Base-by-base conservation (phyloP, 2,329 filamentous ascomycete species). In the Monilinia polystroma region DNA sequence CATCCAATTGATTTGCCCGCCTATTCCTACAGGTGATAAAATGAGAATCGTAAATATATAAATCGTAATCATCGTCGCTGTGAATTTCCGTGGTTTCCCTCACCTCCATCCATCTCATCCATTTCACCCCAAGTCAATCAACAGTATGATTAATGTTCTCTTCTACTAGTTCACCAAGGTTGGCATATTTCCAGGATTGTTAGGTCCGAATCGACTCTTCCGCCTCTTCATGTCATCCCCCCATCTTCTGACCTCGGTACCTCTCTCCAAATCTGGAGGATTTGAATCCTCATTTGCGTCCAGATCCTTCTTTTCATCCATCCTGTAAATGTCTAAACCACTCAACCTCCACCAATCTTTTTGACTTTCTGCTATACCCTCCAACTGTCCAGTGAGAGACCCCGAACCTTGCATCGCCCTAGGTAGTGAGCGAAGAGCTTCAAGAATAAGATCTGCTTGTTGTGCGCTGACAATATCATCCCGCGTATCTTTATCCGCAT, bases 401-500 rank as follows among this genome's bases (percentile, higher is more conserved):
- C 59, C 59, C 16, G n/a, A n/a, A n/a, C 35, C 47, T 32, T 52
- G 38, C 35, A 66, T 43, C 18, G 26, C 26, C 16, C 29, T 29
- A n/a, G 64, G 64, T 18, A 66, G 32, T 52, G 35, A 55, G 11
- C 64, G 43, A 29, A 66, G 49, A n/a, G 55, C 53, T 38, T 66
- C 55, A 14, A 66, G n/a, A 10, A 66, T 66, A 11, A 66, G 45
- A n/a, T 66, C 55, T 23, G 55, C 47, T 32, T 66, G 64, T 6
- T 60, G 32, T 35, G 23, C n/a, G 4, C 18, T 60, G 11, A 66
- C 26, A 7, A 20, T 35, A 3, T 49, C 55, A 14, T 54, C 64
- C 6, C 18, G 18, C 4, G 53, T 66, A 29, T 66, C 64, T 32
- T 66, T 66, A 35, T 66, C 64, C 35, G 64, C 64, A 60, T 66